phyloP scores from a whole-genome alignment of 352 stramenopile species.

The Pythium periplocum region DNA sequence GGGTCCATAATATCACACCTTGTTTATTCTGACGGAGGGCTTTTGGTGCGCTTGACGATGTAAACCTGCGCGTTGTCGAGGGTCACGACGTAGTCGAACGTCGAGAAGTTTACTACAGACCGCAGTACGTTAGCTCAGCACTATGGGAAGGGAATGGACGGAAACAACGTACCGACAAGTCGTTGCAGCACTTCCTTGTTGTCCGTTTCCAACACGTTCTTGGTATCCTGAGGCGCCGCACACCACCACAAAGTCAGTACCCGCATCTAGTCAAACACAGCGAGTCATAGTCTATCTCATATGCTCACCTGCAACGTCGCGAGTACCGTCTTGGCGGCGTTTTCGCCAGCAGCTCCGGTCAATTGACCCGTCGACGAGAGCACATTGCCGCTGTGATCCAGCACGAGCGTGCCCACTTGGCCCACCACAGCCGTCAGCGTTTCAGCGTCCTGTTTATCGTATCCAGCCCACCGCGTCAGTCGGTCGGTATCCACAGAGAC shows the following conservation, averaged over 20 bases:
- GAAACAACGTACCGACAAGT: conserved; percentile 41
- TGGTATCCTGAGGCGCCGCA: conserved; percentile 32
- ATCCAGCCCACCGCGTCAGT: too few relatives aligned
- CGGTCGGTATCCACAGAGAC: too few relatives aligned
- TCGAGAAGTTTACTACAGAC: conserved; percentile 53
- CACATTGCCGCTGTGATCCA: conserved; percentile 53
- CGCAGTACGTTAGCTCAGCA: not conserved
- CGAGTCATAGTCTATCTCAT: not conserved
- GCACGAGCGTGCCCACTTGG: conserved; percentile 59
- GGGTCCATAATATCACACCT: not conserved
- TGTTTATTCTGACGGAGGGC: conserved; percentile 6
- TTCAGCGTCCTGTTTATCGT: conserved; percentile 35
- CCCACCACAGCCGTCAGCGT: conserved; percentile 36
- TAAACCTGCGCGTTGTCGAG: conserved; percentile 61
- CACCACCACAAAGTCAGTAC: conserved; percentile 2
- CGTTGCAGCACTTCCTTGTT: conserved; percentile 61
- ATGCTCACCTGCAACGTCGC: conserved; percentile 48
- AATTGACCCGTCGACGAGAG: conserved; percentile 62
- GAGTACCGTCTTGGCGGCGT: conserved; percentile 51
- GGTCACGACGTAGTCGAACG: conserved; percentile 64
- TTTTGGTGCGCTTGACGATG: conserved; percentile 61
- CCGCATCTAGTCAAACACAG: not conserved
- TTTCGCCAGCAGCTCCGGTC: conserved; percentile 36
- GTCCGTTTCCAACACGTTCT: conserved; percentile 39
- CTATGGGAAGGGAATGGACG: not conserved